Percentiles rank a stretch among this genome's conserved stretches.
Conservation (phyloP, 179 eudicot genomes). For the Silene noctiflora region DNA sequence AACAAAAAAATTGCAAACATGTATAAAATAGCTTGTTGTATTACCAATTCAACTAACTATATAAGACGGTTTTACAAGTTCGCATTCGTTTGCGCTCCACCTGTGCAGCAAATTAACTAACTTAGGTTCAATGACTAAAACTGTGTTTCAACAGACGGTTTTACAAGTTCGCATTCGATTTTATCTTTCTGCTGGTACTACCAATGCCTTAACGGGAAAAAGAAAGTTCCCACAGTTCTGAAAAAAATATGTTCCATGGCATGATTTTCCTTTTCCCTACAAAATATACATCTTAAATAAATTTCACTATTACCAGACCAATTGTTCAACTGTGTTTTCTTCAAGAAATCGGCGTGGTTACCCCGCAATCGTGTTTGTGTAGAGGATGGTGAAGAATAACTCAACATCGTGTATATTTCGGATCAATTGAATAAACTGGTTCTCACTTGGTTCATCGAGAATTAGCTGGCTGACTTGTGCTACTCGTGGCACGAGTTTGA, state of each 20-base stretch:
- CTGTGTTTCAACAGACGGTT: no score
- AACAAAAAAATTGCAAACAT: not conserved
- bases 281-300: not conserved
- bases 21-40: no score
- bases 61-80: not conserved
- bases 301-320: slow-evolving; percentile 8
- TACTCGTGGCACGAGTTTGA: slow-evolving; percentile 63
- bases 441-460: slow-evolving; percentile 57
- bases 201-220: not conserved
- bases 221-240: slow-evolving; percentile 1
- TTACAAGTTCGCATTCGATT: no score
- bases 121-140: not conserved
- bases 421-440: slow-evolving; percentile 56
- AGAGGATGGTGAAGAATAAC: slow-evolving; percentile 81
- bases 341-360: not conserved
- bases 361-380: slow-evolving; percentile 45
- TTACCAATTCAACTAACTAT: not conserved
- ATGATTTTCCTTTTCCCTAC: slow-evolving; percentile 10
- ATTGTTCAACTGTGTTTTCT: not conserved
- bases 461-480: slow-evolving; percentile 55
- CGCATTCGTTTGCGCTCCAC: not conserved
- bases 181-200: not conserved
- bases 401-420: slow-evolving; percentile 64
- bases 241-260: not conserved
- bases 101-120: not conserved